Base-by-base conservation (phyloP, 495 filamentous ascomycete species). In the Tetracladium marchalianum region DNA sequence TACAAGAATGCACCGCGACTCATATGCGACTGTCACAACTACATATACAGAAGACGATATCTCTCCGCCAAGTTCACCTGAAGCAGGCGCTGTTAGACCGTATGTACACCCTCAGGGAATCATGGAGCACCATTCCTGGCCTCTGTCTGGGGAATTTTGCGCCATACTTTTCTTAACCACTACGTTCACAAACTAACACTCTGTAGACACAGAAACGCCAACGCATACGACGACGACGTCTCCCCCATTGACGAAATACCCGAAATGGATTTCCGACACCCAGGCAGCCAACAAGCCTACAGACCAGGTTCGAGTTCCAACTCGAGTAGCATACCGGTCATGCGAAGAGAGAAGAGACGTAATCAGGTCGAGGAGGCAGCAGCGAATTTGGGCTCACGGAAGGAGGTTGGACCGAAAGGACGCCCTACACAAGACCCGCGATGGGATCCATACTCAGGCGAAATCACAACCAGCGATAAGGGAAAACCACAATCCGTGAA, bases 191-290 rank as follows among this genome's bases (percentile, higher is more conserved):
- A 18, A 17, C 11, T 31, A 22, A 19, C 11, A 35, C 33, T n/a
- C 24, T 40, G 22, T 50, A 53, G 18, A 57, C 33, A 31, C n/a
- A 24, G 7, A 44, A 39, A 50, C 31, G 43, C 43, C 50, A 50
- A 31, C 35, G 31, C 32, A 11, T 54, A 57, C 47, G 57, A 51
- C 36, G 59, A 53, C 39, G 68, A 73, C 43, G 71, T 76, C 15
- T 76, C 72, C 33, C 72, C 72, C 18, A 74, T 76, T 19, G 71
- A 76, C 46, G 70, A 73, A 46, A 61, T 63, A 16, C 54, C 60
- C 43, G 65, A 64, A 46, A 50, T 57, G 37, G 47, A 51, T 27
- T 48, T 59, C 41, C 34, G 41, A 51, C 27, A 51, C 44, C 39
- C 43, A 24, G 12, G 51, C 56, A 27, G 52, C 8, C 22, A 27